Percentiles rank a stretch among this genome's conserved stretches.
Evolutionary conservation across 1,139 yeast genomes (phyloP).

Genomic region (Schwanniomyces etchellsii): DNA sequence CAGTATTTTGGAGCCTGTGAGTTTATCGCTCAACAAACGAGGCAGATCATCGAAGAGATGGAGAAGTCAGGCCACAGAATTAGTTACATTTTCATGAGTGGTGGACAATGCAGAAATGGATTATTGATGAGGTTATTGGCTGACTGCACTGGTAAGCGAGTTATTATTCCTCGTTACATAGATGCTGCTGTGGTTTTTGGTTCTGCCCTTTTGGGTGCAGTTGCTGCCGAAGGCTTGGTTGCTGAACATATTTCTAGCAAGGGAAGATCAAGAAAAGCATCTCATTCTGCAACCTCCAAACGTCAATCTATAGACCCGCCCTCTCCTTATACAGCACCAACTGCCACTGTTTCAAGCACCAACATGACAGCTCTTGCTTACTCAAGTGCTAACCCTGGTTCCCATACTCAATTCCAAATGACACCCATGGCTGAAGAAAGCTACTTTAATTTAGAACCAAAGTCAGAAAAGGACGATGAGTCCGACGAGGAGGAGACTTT

Average conservation of each 20-base stretch:
- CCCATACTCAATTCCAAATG: conserved; percentile 42
- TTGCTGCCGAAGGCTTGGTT: conserved; percentile 67
- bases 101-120: conserved; percentile 94
- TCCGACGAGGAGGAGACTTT: conserved; percentile 44
- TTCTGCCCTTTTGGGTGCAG: conserved; percentile 90
- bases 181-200: conserved; percentile 98
- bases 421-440: conserved; percentile 49
- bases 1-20: conserved; percentile 92
- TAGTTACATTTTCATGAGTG: conserved; percentile 78
- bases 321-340: conserved; percentile 73
- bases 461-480: conserved; percentile 24
- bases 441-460: conserved; percentile 34
- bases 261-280: conserved; percentile 36
- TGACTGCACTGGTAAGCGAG: conserved; percentile 89
- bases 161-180: conserved; percentile 87
- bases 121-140: conserved; percentile 85
- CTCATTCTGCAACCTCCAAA: conserved; percentile 22
- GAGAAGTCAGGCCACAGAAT: conserved; percentile 73
- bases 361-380: conserved; percentile 52
- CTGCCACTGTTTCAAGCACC: conserved; percentile 58
- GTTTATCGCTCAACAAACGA: conserved; percentile 94
- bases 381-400: conserved; percentile 28
- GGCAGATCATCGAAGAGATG: conserved; percentile 89
- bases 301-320: conserved; percentile 24
- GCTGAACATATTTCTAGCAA: conserved; percentile 27